phyloP scores from a whole-genome alignment of 2,329 filamentous ascomycete genomes.

The Aphanoascus verrucosus region DNA sequence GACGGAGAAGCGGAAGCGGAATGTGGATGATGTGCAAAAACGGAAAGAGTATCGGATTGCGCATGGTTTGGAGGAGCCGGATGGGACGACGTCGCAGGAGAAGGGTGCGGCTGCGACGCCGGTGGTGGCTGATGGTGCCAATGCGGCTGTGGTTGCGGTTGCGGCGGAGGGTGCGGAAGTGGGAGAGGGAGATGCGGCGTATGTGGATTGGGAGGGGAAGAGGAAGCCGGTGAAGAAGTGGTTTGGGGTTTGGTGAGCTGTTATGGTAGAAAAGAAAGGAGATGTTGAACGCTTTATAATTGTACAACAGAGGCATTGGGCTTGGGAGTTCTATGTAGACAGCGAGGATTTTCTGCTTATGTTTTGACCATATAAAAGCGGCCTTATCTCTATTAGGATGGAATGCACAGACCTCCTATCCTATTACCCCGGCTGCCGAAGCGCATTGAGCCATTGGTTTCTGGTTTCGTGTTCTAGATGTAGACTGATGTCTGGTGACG shows the following conservation, averaged over 20 bases:
- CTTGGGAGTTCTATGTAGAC: background rate
- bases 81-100: background rate
- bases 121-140: constrained; percentile 25
- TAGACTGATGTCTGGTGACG: too few relatives aligned
- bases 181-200: constrained; percentile 17
- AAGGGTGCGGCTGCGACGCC: constrained; percentile 19
- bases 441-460: too few relatives aligned
- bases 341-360: too few relatives aligned
- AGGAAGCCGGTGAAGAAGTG: constrained; percentile 61
- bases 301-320: constrained; percentile 9
- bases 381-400: too few relatives aligned
- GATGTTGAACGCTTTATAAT: background rate
- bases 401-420: too few relatives aligned
- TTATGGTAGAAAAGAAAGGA: background rate
- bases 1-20: constrained; percentile 58
- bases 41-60: constrained; percentile 73
- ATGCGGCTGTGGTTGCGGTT: constrained; percentile 12
- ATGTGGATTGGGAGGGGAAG: constrained; percentile 31
- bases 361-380: background rate
- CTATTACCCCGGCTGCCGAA: too few relatives aligned
- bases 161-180: constrained; percentile 19
- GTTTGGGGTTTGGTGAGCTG: constrained; percentile 62
- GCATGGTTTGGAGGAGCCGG: constrained; percentile 60
- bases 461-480: too few relatives aligned
- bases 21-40: constrained; percentile 79